Conservation (phyloP, 1,139 yeast genomes). For the Taphrina confusa region DNA sequence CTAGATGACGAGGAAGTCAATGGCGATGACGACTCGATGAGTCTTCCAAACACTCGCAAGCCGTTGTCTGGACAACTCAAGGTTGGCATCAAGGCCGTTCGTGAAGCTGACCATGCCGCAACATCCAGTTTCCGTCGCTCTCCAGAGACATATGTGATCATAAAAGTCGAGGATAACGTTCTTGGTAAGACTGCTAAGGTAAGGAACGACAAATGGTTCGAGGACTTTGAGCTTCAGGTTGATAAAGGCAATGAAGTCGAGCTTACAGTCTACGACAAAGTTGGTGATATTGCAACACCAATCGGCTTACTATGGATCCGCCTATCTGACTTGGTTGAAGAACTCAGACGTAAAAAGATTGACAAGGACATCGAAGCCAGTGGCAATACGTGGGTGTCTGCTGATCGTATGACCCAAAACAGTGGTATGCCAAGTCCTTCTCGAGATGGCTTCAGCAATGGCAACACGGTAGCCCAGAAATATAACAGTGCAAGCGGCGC, state of each 20-base stretch:
- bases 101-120: conserved; percentile 91
- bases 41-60: conserved; percentile 66
- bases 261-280: conserved; percentile 78
- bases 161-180: conserved; percentile 85
- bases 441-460: neutral
- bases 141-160: conserved; percentile 74
- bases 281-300: conserved; percentile 67
- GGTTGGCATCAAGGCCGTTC: conserved; percentile 68
- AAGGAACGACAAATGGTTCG: conserved; percentile 80
- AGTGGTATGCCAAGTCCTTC: conserved; percentile 10
- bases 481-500: neutral
- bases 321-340: conserved; percentile 88
- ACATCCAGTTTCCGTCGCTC: conserved; percentile 68
- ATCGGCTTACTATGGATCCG: conserved; percentile 94
- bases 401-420: conserved; percentile 46
- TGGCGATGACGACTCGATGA: conserved; percentile 52
- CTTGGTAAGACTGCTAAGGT: conserved; percentile 74
- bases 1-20: conserved; percentile 59
- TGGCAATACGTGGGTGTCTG: conserved; percentile 76
- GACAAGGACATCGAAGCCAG: conserved; percentile 69
- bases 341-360: conserved; percentile 84
- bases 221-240: conserved; percentile 74
- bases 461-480: neutral
- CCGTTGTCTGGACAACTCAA: conserved; percentile 79
- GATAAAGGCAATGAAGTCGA: conserved; percentile 92